Evolutionary conservation across 2,329 filamentous ascomycete species (phyloP), one percentile per base, ranked within the genome.

Genomic region (Xylogone sp.): DNA sequence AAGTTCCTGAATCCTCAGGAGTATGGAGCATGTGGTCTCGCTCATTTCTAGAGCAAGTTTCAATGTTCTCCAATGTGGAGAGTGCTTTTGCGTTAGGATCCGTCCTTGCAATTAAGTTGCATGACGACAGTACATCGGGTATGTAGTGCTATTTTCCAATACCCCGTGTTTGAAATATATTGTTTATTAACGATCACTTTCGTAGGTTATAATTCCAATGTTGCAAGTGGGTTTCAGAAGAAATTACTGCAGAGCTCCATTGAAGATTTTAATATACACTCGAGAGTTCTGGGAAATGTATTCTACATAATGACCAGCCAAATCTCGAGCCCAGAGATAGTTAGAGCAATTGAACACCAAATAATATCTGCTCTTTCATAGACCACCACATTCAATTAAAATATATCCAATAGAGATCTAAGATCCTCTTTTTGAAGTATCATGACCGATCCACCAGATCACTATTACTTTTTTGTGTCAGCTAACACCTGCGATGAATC

Each of bases 81-180:
- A 81, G 84, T 7, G 81, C 87, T 0, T 88, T 89, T 71, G 86
- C 88, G 0, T 70, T 94, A 1, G 90, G 90, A 0, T 87, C 82
- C 2, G 86, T 94, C 1, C 72, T 94, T 10, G 85, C 86, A 0
- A 83, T 95, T 34, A 75, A 73, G 21, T 60, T 82, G 49, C 63
- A 66, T 3, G 72, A 74, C 1, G 68, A 69, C 22, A 57, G 68
- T 1, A 76, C 76, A 0, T 57, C 60, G 61, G 53, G 50, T 57
- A 46, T 12, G 21, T n/a, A n/a, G n/a, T n/a, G n/a, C n/a, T n/a
- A n/a, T n/a, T n/a, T n/a, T 24, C 7, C 6, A 27, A 6, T 27
- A 27, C 46, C 21, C 12, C 21, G 3, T 16, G 18, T 21, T 46
- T 10, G 10, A 10, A 6, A 27, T 27, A 27, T 29, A n/a, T 18